Evolutionary conservation across 2,329 filamentous ascomycete species (phyloP), one percentile per base, ranked within the genome.

Genomic region (Alternaria solani): DNA sequence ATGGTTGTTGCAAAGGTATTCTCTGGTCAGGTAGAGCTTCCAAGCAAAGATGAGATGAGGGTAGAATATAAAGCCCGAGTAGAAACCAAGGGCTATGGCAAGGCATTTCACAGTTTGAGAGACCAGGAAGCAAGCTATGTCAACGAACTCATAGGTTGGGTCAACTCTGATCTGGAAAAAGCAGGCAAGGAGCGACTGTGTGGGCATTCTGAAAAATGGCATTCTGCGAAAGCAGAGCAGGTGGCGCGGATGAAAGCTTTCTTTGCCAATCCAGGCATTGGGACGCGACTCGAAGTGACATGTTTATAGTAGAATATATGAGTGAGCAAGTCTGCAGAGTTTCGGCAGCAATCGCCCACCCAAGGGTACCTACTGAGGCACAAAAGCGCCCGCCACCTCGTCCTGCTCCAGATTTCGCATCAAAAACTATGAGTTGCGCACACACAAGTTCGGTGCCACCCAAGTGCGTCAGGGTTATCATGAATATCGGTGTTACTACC

Each of bases 1-100:
- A 85, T 89, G 63, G 84, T 83, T 0, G 79, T 89, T 0, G 85
- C 88, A 0, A 82, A 86, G 3, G 84, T 89, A 0, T 81, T 88
- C 4, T 79, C 85, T 0, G 87, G 86, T 0, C 78, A 81, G 32
- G 82, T 82, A 0, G 62, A 67, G 1, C 70, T 90, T 20, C 87
- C 88, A 0, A 61, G 71, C 0, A 51, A 74, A 32, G 75, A 78
- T 1, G 75, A 65, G 0, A 87, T 83, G 80, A 68, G 80, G 38
- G 48, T 44, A 0, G 81, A 83, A 57, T 83, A 83, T 57, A 39
- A 66, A 1, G 66, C 72, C 16, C 70, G 73, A 8, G 63, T 83
- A 5, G 53, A 62, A 34, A 61, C 51, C 4, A 83, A 81, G 60
- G 81, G 81, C 1, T 72, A 69, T 36, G 81, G 81, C 0, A 79